These are phyloP conservation scores for Aspergillus nanangensis DNA, from an alignment of 495 filamentous ascomycete genomes.

Conservation along the genomic window DNA sequence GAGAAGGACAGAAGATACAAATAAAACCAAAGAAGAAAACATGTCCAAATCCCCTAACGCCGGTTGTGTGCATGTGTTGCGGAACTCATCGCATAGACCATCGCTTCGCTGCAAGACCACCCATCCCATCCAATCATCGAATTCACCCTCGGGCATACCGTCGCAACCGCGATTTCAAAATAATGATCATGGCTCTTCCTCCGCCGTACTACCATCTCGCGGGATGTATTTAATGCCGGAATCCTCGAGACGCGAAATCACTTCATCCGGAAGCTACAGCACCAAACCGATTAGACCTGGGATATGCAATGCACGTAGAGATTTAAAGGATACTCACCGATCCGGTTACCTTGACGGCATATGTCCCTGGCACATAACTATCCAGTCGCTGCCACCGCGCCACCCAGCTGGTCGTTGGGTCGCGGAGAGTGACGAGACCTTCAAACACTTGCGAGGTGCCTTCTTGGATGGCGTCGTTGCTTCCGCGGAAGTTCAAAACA, in stretches of 20 bases:
- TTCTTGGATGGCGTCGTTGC: slow-evolving; percentile 74
- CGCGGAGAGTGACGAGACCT: slow-evolving; percentile 75
- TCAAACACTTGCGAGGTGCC: slow-evolving; percentile 96
- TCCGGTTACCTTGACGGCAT: slow-evolving; percentile 90
- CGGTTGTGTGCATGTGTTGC: slow-evolving; percentile 9
- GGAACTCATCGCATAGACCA: no score
- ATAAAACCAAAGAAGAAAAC: slow-evolving; percentile 2
- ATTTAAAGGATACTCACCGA: slow-evolving; percentile 38
- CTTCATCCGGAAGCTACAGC: slow-evolving; percentile 55
- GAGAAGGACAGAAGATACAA: no score
- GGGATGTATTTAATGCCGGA: slow-evolving; percentile 68
- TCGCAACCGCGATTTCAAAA: no score
- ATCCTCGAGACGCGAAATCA: slow-evolving; percentile 61
- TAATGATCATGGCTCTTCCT: slow-evolving; percentile 42
- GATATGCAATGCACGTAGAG: no score
- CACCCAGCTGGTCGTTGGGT: slow-evolving; percentile 80
- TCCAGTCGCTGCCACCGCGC: slow-evolving; percentile 92
- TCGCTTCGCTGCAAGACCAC: no score
- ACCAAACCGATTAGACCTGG: background rate
- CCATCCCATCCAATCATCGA: no score
- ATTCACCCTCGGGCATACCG: no score
- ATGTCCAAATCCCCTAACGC: slow-evolving; percentile 13
- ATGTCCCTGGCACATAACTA: slow-evolving; percentile 77
- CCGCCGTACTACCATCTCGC: slow-evolving; percentile 49
- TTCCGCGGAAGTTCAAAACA: slow-evolving; percentile 76